Percentiles rank a stretch among this genome's conserved stretches.
Evolutionary conservation across 1,284 basidiomycete species (phyloP).

Genomic region (Sparassis latifolia): DNA sequence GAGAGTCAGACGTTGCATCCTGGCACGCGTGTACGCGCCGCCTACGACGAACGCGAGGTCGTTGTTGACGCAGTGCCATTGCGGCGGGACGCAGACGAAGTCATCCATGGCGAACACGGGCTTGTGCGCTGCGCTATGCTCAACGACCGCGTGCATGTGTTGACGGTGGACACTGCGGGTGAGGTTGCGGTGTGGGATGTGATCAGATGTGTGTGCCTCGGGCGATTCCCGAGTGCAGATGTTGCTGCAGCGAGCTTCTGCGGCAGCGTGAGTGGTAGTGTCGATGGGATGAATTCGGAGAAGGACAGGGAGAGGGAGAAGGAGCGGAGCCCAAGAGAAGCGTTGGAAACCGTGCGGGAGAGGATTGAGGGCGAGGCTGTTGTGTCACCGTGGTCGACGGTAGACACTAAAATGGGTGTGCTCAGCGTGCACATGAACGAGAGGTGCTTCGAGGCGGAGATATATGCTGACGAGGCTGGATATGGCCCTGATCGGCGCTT

Average conservation of each 20-base stretch:
- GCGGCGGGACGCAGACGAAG: slow-evolving; percentile 54
- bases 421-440: slow-evolving; percentile 87
- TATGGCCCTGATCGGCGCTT: slow-evolving; percentile 50
- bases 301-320: slow-evolving; percentile 19
- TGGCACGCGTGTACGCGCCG: slow-evolving; percentile 39
- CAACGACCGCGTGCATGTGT: slow-evolving; percentile 87
- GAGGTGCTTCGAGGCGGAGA: slow-evolving; percentile 88
- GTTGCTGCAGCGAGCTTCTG: slow-evolving; percentile 45
- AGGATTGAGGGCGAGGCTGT: slow-evolving; percentile 91
- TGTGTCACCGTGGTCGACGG: slow-evolving; percentile 79
- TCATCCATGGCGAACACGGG: slow-evolving; percentile 77
- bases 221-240: slow-evolving; percentile 61
- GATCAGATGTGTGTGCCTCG: slow-evolving; percentile 71
- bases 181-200: slow-evolving; percentile 93
- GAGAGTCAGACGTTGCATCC: slow-evolving; percentile 31
- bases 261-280: slow-evolving; percentile 21
- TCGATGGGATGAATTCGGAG: slow-evolving; percentile 18
- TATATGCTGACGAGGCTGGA: slow-evolving; percentile 89
- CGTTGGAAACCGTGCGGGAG: slow-evolving; percentile 81
- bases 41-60: slow-evolving; percentile 77
- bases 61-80: slow-evolving; percentile 74
- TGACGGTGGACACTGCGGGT: slow-evolving; percentile 85
- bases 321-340: slow-evolving; percentile 69
- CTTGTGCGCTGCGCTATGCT: slow-evolving; percentile 79
- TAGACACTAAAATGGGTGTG: slow-evolving; percentile 87